Evolutionary conservation across 1,284 basidiomycete genomes (phyloP).

Genomic region (Peniophora sp.): DNA sequence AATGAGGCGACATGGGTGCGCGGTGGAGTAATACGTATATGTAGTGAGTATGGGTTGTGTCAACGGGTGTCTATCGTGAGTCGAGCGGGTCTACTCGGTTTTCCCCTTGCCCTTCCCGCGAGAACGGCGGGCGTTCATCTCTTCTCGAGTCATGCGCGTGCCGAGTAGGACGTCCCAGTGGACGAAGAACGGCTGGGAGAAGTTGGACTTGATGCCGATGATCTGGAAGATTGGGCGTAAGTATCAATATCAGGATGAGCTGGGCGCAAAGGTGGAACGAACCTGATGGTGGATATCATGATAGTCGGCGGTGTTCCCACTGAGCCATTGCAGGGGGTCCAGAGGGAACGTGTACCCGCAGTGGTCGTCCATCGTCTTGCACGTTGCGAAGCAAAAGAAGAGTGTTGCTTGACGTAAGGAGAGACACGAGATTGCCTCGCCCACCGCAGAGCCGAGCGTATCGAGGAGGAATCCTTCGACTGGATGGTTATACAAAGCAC

Average conservation of each 20-base stretch:
- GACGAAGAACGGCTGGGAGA: conserved; percentile 90
- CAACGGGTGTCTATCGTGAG: too few species aligned
- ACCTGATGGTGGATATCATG: conserved; percentile 98
- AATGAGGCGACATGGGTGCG: too few species aligned
- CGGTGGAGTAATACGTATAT: too few species aligned
- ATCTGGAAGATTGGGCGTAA: conserved; percentile 32
- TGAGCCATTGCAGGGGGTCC: conserved; percentile 84
- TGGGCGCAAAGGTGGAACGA: conserved; percentile 12
- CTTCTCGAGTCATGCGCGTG: conserved; percentile 72
- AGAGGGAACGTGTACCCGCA: conserved; percentile 89
- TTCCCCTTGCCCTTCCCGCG: too few species aligned
- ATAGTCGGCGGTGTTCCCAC: conserved; percentile 94
- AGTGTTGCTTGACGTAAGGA: conserved; percentile 80
- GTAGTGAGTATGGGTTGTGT: too few species aligned
- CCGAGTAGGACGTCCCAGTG: conserved; percentile 81
- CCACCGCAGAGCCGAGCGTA: conserved; percentile 73
- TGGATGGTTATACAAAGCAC: conserved; percentile 97
- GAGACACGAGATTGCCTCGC: conserved; percentile 68
- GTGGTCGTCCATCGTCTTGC: conserved; percentile 98
- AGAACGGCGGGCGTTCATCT: conserved; percentile 39
- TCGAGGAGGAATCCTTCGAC: conserved; percentile 93
- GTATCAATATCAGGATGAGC: conserved; percentile 2
- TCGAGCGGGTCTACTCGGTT: too few species aligned
- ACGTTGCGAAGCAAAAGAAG: conserved; percentile 77
- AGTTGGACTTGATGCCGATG: conserved; percentile 94